phyloP scores from a whole-genome alignment of 78 protist genomes.

The Isochrysis galbana region DNA sequence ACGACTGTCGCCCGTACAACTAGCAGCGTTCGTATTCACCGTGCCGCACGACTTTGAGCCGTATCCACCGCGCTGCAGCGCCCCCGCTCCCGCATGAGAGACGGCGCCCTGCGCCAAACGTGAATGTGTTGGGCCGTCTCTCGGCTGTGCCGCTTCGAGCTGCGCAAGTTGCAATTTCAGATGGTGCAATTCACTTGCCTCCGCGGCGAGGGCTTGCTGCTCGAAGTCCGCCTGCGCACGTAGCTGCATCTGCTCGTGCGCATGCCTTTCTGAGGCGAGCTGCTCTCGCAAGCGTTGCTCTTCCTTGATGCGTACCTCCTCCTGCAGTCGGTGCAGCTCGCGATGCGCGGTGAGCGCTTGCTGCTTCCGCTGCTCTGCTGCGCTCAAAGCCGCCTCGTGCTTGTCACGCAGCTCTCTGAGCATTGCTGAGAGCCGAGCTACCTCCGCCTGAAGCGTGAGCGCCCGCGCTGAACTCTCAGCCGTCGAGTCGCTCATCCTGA shows the following conservation, averaged over 20 bases:
- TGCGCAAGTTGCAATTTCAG: not conserved
- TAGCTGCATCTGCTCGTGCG: not conserved
- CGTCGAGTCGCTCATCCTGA: not conserved
- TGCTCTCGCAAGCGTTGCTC: not conserved
- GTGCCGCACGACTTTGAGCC: too few relatives aligned
- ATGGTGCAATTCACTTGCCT: not conserved
- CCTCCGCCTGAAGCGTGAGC: not conserved
- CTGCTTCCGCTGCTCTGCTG: not conserved
- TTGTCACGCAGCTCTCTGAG: not conserved
- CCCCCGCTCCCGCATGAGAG: too few relatives aligned
- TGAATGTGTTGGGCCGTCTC: not conserved
- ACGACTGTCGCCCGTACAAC: too few relatives aligned
- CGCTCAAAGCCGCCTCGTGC: not conserved
- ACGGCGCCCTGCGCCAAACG: too few relatives aligned
- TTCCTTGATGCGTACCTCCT: not conserved
- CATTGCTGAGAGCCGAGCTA: not conserved
- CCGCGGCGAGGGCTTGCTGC: not conserved
- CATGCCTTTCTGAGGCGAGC: not conserved
- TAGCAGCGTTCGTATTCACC: too few relatives aligned
- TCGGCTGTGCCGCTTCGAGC: not conserved
- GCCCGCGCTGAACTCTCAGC: not conserved
- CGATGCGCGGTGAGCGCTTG: not conserved
- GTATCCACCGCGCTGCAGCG: too few relatives aligned
- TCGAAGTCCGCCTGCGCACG: not conserved
- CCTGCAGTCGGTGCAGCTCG: not conserved